Evolutionary conservation across 2,329 filamentous ascomycete species (phyloP), one percentile per base, ranked within the genome.

Genomic region (Cladophialophora bantiana): DNA sequence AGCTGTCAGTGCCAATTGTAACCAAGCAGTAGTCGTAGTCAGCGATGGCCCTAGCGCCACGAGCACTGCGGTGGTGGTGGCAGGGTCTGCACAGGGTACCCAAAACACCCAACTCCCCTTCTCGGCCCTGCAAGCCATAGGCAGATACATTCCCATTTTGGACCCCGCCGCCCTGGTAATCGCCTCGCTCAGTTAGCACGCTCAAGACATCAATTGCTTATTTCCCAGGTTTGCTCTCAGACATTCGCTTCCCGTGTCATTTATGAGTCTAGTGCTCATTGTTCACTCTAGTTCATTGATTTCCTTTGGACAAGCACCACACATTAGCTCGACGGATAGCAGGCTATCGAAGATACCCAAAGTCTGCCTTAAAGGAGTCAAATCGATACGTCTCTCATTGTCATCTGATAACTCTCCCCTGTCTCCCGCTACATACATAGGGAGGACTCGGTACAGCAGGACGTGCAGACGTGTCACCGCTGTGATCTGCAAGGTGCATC

Each of bases 151-250:
- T 42, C 40, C 15, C 40, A 5, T 26, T 50, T 50, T 50, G 20
- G 45, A 50, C 42, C 42, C 13, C 42, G 18, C 20, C 9, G 15
- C 36, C 36, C 13, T 40, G 36, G n/a, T 10, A 31, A 20, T 53
- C 42, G 9, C 48, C 45, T 7, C 36, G n/a, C 32, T 40, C 35
- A 58, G 20, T 9, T n/a, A 36, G 26, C 36, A 26, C 55, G 6
- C 13, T 34, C 34, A 54, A 31, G n/a, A 53, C 59, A 50, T 61
- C 59, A 40, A 50, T 61, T 53, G 59, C 59, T 61, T 59, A 59
- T 59, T 61, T 54, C 59, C 52, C 53, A 35, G 31, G 59, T 45
- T 42, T 61, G 34, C 45, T 61, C 59, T 61, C 59, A 50, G 59
- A 35, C 52, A 35, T 52, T 61, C 48, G 59, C 48, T 12, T 53